Evolutionary conservation across 768 basidiomycete species (phyloP).

Genomic region (Tylopilus rubrobrunneus): DNA sequence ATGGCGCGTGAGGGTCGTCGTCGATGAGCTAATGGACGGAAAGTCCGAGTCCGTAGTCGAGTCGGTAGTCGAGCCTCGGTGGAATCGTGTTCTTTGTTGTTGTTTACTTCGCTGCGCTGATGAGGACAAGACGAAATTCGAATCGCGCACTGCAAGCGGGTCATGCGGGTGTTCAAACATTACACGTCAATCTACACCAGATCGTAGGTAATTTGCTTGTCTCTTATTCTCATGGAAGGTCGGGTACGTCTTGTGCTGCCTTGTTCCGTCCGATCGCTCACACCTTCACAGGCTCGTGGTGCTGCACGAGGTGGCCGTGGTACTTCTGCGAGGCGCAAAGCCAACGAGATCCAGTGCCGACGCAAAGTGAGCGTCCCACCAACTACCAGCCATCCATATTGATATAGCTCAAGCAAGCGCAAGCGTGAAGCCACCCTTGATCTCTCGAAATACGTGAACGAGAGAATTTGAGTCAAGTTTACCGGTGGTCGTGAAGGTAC

Average conservation of each 20-base stretch:
- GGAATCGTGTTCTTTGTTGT: constrained; percentile 5
- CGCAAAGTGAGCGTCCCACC: constrained; percentile 23
- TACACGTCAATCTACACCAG: too few species aligned
- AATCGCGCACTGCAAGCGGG: constrained; percentile 35
- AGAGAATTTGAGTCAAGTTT: constrained; percentile 92
- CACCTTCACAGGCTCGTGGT: constrained; percentile 55
- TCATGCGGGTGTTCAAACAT: too few species aligned
- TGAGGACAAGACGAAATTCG: constrained; percentile 13
- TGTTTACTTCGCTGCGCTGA: background rate
- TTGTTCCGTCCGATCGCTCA: background rate
- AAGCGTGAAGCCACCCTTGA: constrained; percentile 94
- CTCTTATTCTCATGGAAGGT: constrained; percentile 26
- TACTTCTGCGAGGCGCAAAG: constrained; percentile 27
- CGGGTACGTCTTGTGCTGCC: constrained; percentile 19
- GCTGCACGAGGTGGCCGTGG: constrained; percentile 45
- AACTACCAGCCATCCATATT: constrained; percentile 17
- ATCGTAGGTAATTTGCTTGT: constrained; percentile 10
- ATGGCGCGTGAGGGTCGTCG: constrained; percentile 23
- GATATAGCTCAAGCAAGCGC: constrained; percentile 32
- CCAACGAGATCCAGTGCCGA: constrained; percentile 17
- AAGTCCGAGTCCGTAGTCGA: too few species aligned
- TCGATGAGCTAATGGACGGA: constrained; percentile 17
- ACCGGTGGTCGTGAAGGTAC: constrained; percentile 95
- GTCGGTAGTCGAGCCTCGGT: constrained; percentile 11
- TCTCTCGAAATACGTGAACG: constrained; percentile 92